Base-by-base conservation (phyloP, 768 basidiomycete species). In the Russula virescens region DNA sequence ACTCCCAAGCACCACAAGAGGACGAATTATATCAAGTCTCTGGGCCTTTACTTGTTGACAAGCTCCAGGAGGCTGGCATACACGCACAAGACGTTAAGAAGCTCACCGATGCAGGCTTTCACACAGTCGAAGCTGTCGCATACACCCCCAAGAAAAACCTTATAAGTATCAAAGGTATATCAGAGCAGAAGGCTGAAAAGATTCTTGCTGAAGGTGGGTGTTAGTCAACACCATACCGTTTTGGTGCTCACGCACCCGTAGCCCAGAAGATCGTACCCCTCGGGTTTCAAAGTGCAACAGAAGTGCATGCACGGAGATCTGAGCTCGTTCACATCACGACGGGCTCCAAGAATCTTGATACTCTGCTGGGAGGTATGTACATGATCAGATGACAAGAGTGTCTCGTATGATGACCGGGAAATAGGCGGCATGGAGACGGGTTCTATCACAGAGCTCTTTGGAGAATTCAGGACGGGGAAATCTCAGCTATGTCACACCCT, bases 391-490 rank as follows among this genome's bases (percentile, higher is more conserved):
- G 42, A 40, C 7, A 5, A 26, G 55, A 50, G 0, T 5, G 35
- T 38, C 26, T 49, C 28, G 50, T 23, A 6, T 25, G 42, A 53
- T 26, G n/a, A 16, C 8, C 21, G 4, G 28, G 34, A 53, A 50
- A 59, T 64, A 92, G 91, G 91, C 57, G 97, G 97, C 10, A 92
- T 99, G 69, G 97, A 99, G 77, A 99, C 97, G 19, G 97, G 97
- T 46, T 89, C 94, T 0, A 97, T 99, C 71, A 99, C 97, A 0
- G 97, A 99, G 74, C 78, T 99, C 28, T 98, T 97, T 76, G 97
- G 96, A 61, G 97, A 99, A 76, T 99, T 99, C 75, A 82, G 97
- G 67, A 98, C 97, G 11, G 97, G 97, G 60, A 98, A 99, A 76
- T 96, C 93, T 25, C 97, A 99, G 71, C 82, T 99, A 51, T 98